These are phyloP conservation scores for Aspergillus hancockii DNA, from an alignment of 495 filamentous ascomycete species.

Conservation along the genomic window DNA sequence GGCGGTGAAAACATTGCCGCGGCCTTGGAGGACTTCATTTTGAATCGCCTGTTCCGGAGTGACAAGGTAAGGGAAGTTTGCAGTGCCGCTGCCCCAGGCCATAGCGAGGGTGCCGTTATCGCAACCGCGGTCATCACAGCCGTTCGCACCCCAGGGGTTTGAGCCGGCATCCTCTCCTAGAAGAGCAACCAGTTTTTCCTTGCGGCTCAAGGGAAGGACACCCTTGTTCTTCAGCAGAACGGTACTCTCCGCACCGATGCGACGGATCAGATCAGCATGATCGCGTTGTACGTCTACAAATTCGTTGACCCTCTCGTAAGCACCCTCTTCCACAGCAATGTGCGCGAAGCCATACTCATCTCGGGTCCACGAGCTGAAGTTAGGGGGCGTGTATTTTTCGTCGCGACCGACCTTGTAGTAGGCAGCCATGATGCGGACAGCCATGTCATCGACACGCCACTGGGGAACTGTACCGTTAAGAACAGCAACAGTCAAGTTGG, in stretches of 20 bases:
- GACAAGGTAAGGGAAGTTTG: conserved; percentile 89
- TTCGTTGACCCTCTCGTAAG: conserved; percentile 70
- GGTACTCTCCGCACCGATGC: conserved; percentile 72
- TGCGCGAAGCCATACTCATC: conserved; percentile 75
- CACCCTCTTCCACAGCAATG: conserved; percentile 55
- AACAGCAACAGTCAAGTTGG: conserved; percentile 82
- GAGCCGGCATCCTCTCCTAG: conserved; percentile 84
- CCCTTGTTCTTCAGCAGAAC: conserved; percentile 88
- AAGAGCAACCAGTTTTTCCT: conserved; percentile 75
- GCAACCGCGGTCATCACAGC: conserved; percentile 80
- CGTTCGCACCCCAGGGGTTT: conserved; percentile 80
- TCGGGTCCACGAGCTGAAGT: conserved; percentile 84
- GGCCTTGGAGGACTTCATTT: conserved; percentile 62
- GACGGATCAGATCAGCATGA: conserved; percentile 70
- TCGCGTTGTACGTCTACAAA: conserved; percentile 82
- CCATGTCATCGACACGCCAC: conserved; percentile 94
- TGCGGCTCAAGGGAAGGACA: conserved; percentile 72
- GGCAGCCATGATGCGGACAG: conserved; percentile 85
- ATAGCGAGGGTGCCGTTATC: conserved; percentile 85
- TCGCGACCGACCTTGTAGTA: conserved; percentile 88
- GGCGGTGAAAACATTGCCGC: conserved; percentile 63
- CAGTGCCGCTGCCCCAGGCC: conserved; percentile 90
- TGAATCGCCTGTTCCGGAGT: conserved; percentile 86
- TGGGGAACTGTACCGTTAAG: conserved; percentile 89
- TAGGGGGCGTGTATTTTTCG: conserved; percentile 62